Conservation (phyloP, 2,329 filamentous ascomycete genomes). For the Colletotrichum kahawae region DNA sequence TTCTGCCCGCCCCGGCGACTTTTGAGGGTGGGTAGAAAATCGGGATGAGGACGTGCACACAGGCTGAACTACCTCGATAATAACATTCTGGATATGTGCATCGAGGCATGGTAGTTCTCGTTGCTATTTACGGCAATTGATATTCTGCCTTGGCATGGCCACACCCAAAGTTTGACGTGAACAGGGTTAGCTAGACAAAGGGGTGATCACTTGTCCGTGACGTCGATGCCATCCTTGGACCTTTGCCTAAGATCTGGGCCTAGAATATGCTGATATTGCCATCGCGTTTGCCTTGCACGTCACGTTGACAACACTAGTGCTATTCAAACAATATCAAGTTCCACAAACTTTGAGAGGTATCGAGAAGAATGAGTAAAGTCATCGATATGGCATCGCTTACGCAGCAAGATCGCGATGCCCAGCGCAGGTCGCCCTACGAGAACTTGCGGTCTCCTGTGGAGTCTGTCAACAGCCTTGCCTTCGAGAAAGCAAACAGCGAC, state of each 20-base stretch:
- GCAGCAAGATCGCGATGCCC: neutral
- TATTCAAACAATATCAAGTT: accelerated
- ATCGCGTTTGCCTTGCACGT: accelerated
- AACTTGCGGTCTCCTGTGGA: neutral
- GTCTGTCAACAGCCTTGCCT: neutral
- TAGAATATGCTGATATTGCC: neutral
- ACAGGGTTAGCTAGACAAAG: neutral
- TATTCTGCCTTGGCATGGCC: neutral
- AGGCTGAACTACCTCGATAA: neutral
- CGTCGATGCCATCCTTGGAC: neutral
- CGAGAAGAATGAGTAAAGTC: neutral
- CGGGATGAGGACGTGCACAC: neutral
- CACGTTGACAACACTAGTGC: neutral
- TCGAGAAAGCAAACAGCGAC: neutral
- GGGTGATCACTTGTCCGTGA: neutral
- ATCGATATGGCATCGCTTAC: neutral
- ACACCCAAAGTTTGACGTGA: neutral
- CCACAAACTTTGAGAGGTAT: neutral
- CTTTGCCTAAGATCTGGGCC: neutral
- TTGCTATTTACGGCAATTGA: neutral
- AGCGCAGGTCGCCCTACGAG: neutral
- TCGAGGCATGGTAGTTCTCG: neutral
- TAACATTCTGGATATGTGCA: neutral
- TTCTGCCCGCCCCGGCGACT: neutral
- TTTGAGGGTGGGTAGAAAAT: neutral